A percentile compares a stretch with the other conserved stretches of the same genome.
Conservation (phyloP, 495 filamentous ascomycete genomes). For the Neurospora sp. region DNA sequence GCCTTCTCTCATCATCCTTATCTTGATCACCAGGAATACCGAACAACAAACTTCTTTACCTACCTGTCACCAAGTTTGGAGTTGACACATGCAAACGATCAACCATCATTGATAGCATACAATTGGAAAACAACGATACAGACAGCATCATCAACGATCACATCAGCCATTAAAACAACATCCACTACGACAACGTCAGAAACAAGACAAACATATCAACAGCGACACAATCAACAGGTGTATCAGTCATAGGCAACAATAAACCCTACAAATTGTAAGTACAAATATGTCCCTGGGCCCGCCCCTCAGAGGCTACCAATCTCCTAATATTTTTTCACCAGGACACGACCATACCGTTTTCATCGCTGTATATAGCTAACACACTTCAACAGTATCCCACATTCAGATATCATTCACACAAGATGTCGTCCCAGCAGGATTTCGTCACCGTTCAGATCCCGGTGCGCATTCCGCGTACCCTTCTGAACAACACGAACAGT, state of each 20-base stretch:
- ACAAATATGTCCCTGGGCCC: neutral
- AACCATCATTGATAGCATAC: neutral
- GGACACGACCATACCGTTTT: accelerated
- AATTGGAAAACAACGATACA: neutral
- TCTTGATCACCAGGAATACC: neutral
- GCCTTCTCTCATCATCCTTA: neutral
- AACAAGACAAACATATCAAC: neutral
- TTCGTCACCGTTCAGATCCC: neutral
- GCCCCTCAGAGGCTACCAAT: neutral
- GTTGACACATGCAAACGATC: neutral
- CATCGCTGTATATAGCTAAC: neutral
- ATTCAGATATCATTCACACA: neutral
- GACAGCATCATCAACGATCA: neutral
- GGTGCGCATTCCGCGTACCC: neutral
- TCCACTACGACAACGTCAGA: neutral
- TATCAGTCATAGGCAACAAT: neutral
- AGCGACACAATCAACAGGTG: neutral
- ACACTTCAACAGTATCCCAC: neutral
- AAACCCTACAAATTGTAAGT: neutral
- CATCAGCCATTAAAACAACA: too few relatives aligned
- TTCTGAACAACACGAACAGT: neutral
- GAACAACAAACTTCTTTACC: neutral
- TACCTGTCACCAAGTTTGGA: neutral
- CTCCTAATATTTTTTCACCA: neutral
- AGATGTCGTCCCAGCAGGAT: neutral